These are phyloP conservation scores for Boletellus sp. DNA, from an alignment of 1,284 basidiomycete genomes.

Conservation along the genomic window DNA sequence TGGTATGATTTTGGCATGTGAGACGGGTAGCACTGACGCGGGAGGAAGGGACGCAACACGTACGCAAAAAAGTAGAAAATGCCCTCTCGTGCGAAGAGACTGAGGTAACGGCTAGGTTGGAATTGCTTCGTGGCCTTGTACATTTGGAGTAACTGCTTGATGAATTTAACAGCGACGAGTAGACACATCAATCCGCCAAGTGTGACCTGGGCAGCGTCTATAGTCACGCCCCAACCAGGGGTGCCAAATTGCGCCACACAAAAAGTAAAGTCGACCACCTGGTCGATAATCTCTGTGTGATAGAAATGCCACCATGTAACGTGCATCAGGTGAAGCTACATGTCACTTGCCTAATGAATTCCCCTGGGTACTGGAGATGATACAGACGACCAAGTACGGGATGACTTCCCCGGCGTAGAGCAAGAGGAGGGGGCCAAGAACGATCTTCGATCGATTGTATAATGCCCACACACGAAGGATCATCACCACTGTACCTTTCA, in stretches of 20 bases:
- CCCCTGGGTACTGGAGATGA: background rate
- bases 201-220: background rate
- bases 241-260: background rate
- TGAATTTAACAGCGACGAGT: background rate
- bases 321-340: too few species aligned
- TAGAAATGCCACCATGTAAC: too few species aligned
- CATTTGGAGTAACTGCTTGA: background rate
- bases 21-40: too few species aligned
- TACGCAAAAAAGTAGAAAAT: conserved; percentile 1
- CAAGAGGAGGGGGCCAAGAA: background rate
- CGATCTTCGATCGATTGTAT: background rate
- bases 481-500: background rate
- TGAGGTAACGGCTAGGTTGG: background rate
- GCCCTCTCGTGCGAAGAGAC: background rate
- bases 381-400: background rate
- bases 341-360: background rate
- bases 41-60: background rate
- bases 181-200: background rate
- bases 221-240: background rate
- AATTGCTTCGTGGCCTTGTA: background rate
- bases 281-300: too few species aligned
- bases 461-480: background rate
- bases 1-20: too few species aligned
- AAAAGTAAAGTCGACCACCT: background rate
- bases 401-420: background rate